Evolutionary conservation across 2,329 filamentous ascomycete genomes (phyloP), one percentile per base, ranked within the genome.

Genomic region (Westerdykella sp.): DNA sequence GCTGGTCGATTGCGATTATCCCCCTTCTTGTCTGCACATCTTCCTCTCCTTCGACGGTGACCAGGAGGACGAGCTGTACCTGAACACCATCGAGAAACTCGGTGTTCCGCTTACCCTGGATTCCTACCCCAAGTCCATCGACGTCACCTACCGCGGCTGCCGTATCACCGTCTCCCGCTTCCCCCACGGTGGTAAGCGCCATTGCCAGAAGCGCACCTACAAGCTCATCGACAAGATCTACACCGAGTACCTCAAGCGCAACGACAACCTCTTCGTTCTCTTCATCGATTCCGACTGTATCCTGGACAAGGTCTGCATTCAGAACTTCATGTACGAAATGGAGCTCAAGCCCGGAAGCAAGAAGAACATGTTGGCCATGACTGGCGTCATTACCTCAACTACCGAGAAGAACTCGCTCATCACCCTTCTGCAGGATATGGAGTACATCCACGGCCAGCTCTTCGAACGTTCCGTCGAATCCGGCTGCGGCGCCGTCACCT

Each of bases 281-380:
- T 97, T 97, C 69, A 96, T 97, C 62, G 91, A 97, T 70, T 96
- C 90, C 0, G 91, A 97, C 65, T 97, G 93, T 68, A 93, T 96
- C 49, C 74, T 97, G 39, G 91, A 97, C 71, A 80, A 82, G 45
- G 81, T 90, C 34, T 97, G 91, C 64, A 79, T 97, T 46, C 91
- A 96, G 64, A 97, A 96, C 66, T 97, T 97, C 69, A 87, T 97
- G 72, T 96, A 93, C 68, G 91, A 97, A 64, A 97, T 97, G 93
- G 89, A 97, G 68, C 75, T 97, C 47, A 95, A 91, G 66, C 91
- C 91, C 1, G 90, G 90, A 42, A 95, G 90, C 69, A 82, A 86
- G 61, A 81, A 83, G 61, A 87, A 94, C 64, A 96, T 95, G 87
- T 75, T 97, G 60, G 91, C 91, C 41, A 96, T 96, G 88, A 97